Evolutionary conservation across 1,139 yeast genomes (phyloP), one percentile per base, ranked within the genome.

Genomic region (Debaryomyces subglobosus): DNA sequence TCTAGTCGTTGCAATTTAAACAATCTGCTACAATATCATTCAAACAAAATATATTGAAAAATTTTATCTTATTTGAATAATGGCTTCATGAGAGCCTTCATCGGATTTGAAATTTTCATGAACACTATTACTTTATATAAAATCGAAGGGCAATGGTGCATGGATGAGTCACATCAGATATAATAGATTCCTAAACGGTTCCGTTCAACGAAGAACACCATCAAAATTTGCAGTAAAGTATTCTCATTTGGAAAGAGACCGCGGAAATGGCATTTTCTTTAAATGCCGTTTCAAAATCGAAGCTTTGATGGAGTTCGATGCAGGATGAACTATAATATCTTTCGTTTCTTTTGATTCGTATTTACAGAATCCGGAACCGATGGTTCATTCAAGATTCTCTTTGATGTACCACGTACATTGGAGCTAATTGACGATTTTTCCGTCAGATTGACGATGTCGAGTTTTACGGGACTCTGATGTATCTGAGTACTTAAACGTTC

Each of bases 1-100:
- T 37, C 3, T 12, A 29, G 13, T 13, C 23, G 6, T 21, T 21
- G 18, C 20, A 40, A 30, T 16, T 7, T 40, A 27, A 29, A 30
- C 20, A 32, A 20, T 21, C 13, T 5, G 3, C 43, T 40, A 40
- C 43, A 21, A 29, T 25, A 40, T 12, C 29, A 40, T 40, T 40
- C 36, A 40, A 39, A 29, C 30, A 32, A 45, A 32, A 35, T 20
- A 35, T 12, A 35, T n/a, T 35, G 29, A 39, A 30, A 44, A 38
- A 16, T 29, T 27, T 41, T 42, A 42, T 46, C 43, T 40, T 40
- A 40, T 18, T 32, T 29, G 43, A 40, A 40, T 40, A 25, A 40
- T 30, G 25, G 29, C 20, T 24, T n/a, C 41, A 13, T 18, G 16
- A 5, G 18, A 21, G 20, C 40, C 33, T 16, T 20, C n/a, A 40